Percentiles rank a stretch among this genome's conserved stretches.
These are phyloP conservation scores for Pestalotiopsis sp. DNA, from an alignment of 2,329 filamentous ascomycete genomes.

Conservation along the genomic window DNA sequence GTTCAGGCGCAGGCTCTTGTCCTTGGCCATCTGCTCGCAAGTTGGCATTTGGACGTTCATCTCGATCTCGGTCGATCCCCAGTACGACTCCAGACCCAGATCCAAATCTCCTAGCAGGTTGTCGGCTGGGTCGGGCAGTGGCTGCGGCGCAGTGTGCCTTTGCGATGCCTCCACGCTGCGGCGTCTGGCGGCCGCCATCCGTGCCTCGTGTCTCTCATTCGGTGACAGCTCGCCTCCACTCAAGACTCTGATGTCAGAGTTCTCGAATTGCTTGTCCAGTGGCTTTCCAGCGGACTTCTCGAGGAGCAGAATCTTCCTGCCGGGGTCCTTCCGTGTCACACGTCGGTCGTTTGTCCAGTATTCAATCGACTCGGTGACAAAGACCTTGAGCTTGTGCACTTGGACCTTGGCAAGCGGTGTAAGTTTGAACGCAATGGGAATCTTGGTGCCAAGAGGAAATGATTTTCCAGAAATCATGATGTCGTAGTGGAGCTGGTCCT, in stretches of 20 bases:
- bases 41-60: slow-evolving; percentile 92
- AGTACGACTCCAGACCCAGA: slow-evolving; percentile 68
- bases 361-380: slow-evolving; percentile 86
- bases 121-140: slow-evolving; percentile 55
- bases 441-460: slow-evolving; percentile 83
- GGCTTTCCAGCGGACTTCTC: slow-evolving; percentile 85
- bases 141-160: slow-evolving; percentile 38
- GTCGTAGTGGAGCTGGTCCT: slow-evolving; percentile 93
- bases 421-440: slow-evolving; percentile 92
- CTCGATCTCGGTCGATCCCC: slow-evolving; percentile 91
- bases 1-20: slow-evolving; percentile 68
- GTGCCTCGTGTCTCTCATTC: slow-evolving; percentile 49
- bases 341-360: slow-evolving; percentile 87
- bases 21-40: slow-evolving; percentile 81
- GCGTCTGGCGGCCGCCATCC: slow-evolving; percentile 47
- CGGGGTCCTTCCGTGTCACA: slow-evolving; percentile 82
- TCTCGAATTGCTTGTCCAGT: slow-evolving; percentile 71
- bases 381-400: slow-evolving; percentile 90
- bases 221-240: slow-evolving; percentile 76
- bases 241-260: slow-evolving; percentile 75
- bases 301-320: slow-evolving; percentile 81
- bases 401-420: slow-evolving; percentile 92
- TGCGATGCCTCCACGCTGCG: slow-evolving; percentile 58
- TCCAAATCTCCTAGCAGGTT: slow-evolving; percentile 84
- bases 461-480: slow-evolving; percentile 96